These are phyloP conservation scores for Phytophthora ramorum DNA, from an alignment of 352 stramenopile genomes.

Conservation along the genomic window DNA sequence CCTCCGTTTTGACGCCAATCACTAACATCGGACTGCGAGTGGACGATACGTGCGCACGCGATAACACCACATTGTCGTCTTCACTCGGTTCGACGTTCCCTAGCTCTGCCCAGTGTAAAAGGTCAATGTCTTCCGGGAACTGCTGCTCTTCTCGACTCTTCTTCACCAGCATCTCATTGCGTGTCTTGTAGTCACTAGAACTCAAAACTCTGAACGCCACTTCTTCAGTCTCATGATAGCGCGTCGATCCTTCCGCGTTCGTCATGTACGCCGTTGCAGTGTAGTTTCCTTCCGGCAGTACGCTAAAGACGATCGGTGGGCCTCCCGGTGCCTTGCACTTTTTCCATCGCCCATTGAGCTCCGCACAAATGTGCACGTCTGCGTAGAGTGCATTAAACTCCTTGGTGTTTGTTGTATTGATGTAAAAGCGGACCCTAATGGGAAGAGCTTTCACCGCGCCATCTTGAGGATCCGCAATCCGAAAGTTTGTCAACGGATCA, in stretches of 20 bases:
- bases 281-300: conserved; percentile 36
- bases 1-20: conserved; percentile 52
- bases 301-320: conserved; percentile 7
- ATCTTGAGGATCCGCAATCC: conserved; percentile 15
- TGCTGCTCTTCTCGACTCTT: conserved; percentile 22
- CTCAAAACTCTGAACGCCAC: conserved; percentile 25
- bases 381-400: conserved; percentile 18
- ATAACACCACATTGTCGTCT: conserved; percentile 7
- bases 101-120: conserved; percentile 27
- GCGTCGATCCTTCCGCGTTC: neutral
- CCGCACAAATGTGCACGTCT: conserved; percentile 26
- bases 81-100: neutral
- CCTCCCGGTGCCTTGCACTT: conserved; percentile 17
- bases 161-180: conserved; percentile 4
- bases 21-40: conserved; percentile 30
- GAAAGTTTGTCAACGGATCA: conserved; percentile 19
- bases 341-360: conserved; percentile 34
- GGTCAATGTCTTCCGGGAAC: conserved; percentile 21
- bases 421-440: conserved; percentile 2
- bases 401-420: neutral
- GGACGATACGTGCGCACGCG: neutral
- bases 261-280: conserved; percentile 28
- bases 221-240: conserved; percentile 2
- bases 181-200: conserved; percentile 5
- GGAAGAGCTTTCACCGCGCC: conserved; percentile 21